phyloP scores from a whole-genome alignment of 2,329 filamentous ascomycete genomes.

The Stagonosporopsis chrysanthemi region DNA sequence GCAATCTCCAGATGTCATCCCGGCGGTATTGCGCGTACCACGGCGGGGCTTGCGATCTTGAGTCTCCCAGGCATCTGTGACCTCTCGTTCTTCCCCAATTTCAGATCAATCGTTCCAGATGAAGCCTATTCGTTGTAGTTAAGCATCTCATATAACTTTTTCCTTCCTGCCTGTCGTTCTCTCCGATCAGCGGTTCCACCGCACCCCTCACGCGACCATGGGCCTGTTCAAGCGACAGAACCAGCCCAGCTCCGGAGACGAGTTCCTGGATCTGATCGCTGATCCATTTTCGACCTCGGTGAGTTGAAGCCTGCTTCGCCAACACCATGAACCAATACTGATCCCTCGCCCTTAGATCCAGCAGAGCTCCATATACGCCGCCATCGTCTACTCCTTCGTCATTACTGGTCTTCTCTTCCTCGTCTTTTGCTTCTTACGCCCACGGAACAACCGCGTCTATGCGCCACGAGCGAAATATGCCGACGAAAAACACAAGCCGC shows the following conservation, averaged over 20 bases:
- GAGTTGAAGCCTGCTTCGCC: background rate
- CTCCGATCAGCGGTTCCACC: slow-evolving; percentile 11
- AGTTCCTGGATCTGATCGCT: slow-evolving; percentile 52
- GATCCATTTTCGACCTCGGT: slow-evolving; percentile 51
- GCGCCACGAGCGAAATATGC: slow-evolving; percentile 93
- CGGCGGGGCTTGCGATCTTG: slow-evolving; percentile 11
- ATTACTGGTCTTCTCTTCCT: slow-evolving; percentile 77
- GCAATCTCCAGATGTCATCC: slow-evolving; percentile 18
- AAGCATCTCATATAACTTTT: slow-evolving; percentile 1
- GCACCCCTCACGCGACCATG: slow-evolving; percentile 23
- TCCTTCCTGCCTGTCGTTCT: slow-evolving; percentile 10
- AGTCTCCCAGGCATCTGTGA: background rate
- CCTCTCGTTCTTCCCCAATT: slow-evolving; percentile 4
- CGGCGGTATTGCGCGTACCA: slow-evolving; percentile 18
- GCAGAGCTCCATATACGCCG: slow-evolving; percentile 75
- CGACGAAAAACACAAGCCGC: slow-evolving; percentile 87
- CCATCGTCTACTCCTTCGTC: slow-evolving; percentile 79
- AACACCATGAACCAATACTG: background rate
- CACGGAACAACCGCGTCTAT: slow-evolving; percentile 89
- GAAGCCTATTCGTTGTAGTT: background rate
- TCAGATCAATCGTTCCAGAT: background rate
- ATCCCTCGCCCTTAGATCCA: slow-evolving; percentile 56
- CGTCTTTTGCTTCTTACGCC: slow-evolving; percentile 86
- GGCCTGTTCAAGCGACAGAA: slow-evolving; percentile 20
- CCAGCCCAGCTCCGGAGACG: slow-evolving; percentile 33